Base-by-base conservation (phyloP, 306 rosid species). In the Dalbergia cultrata region DNA sequence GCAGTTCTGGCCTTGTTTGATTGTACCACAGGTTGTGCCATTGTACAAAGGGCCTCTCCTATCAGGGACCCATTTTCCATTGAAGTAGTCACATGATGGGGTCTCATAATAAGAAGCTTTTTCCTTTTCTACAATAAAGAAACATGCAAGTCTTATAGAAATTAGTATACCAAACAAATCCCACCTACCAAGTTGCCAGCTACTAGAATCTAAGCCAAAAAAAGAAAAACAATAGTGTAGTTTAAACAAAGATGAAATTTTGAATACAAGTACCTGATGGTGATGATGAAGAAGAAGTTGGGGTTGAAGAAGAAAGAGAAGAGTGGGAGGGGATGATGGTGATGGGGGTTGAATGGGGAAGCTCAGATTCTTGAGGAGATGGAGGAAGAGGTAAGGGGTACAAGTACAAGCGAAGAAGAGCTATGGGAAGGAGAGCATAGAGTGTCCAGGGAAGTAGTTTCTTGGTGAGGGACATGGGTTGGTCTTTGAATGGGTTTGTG, bases 1-100 rank as follows among this genome's bases (percentile, higher is more conserved):
- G 84, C 98, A 95, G 22, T 91, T 92, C 80, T 90, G 97, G 16
- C 94, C 95, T 7, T 90, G 85, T 78, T 92, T 95, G 78, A 95
- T 95, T 3, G 94, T 86, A 14, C 88, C 88, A 75, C 97, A 95
- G 35, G 92, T 87, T 12, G 97, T 90, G 1, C 92, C 94, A 41
- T 93, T 95, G 92, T 92, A 95, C 70, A 91, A 83, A 82, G 97
- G 97, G 6, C 94, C 95, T 76, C 67, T 52, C 44, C 43, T 64
- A 37, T 92, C 95, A 39, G 62, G 84, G 80, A 91, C 88, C 97
- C 99, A 95, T 72, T 81, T 80, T 6, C 97, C 99, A 59, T 73
- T 76, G 60, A 85, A 87, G 80, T 88, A 95, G 82, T 93, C 97
- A 76, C 99, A 95, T 41, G 85, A 95, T 41, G 85, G 80, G 67